Base-by-base conservation (phyloP, 2,329 filamentous ascomycete species). In the Alternaria sp. region DNA sequence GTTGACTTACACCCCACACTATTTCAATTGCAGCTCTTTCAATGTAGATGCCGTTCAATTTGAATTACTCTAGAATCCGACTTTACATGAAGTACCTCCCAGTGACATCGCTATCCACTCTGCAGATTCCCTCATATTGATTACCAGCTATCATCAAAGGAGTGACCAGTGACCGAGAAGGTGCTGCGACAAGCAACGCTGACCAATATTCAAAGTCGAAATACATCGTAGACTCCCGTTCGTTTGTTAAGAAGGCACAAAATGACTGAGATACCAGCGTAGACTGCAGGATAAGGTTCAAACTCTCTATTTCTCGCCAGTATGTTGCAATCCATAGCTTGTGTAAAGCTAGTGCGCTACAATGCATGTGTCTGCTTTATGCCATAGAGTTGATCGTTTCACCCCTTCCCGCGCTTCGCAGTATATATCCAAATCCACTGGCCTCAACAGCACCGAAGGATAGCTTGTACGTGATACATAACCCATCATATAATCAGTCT, bases 51-150 rank as follows among this genome's bases (percentile, higher is more conserved):
- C 21, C 21, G 21, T 4, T 21, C 21, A 4, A 15, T 8, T 15
- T 32, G 15, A 8, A 8, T 15, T 1, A 4, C 13, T 15, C 13
- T 9, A 36, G 13, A 36, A n/a, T n/a, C 32, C 15, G 32, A 36
- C 15, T n/a, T 36, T n/a, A 36, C 32, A 0, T n/a, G 0, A 3
- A 36, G 32, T n/a, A 5, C 1, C 7, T 36, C 0, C 1, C 0
- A n/a, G 9, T 0, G 4, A n/a, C 32, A 36, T n/a, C 32, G 13
- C 32, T 3, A n/a, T 36, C 32, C 0, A 9, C 32, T 9, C 1
- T 9, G 32, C 13, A n/a, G 13, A 36, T 9, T 36, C 32, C 7
- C 4, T n/a, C 4, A 5, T n/a, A 9, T 2, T 9, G 32, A 36
- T n/a, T n/a, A 9, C 32, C 1, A n/a, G 13, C 30, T n/a, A n/a